Evolutionary conservation across 179 eudicot species (phyloP), one percentile per base, ranked within the genome.

Genomic region (Silene vulgaris): DNA sequence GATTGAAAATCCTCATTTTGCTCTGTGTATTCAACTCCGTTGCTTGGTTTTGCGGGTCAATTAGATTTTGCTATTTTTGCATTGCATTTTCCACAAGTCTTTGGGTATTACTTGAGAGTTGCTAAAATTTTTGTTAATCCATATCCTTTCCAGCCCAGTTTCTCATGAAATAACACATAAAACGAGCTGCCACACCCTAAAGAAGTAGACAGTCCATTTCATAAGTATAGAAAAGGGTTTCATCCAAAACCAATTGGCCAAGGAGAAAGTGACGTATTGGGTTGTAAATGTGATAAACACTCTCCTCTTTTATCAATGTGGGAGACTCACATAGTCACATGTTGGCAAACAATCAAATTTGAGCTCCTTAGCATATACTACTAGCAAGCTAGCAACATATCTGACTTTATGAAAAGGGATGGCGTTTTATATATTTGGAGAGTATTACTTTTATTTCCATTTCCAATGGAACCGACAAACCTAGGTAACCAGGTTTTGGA

Each of bases 1-100:
- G 72, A 68, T 37, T 68, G 72, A 37, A 37, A 68, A 37, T 37
- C 54, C 40, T 13, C 21, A 1, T 29, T 23, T 29, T 23, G 35
- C 61, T 70, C 21, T 50, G 5, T 16, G 74, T 23, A 71, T 71
- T 50, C 43, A 14, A 50, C 54, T 23, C 28, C 37, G 37, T 71
- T 37, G 50, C 28, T 68, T 68, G 54, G 19, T 40, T 6, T 48
- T 20, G 17, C 71, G 3, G 19, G 35, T 71, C 60, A 50, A 14
- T 50, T 48, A 28, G 12, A 40, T 71, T 71, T 16, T 71, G 20
- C 20, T 21, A 13, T 26, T 48, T 50, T 9, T 12, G 35, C 35
- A 48, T 43, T 32, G 8, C 32, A 50, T 50, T 48, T 50, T 52
- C 52, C 61, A 11, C 0, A 32, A 52, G 20, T 48, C 61, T 71